These are phyloP conservation scores for Lanzia echinophila DNA, from an alignment of 2,329 filamentous ascomycete genomes.

Conservation along the genomic window DNA sequence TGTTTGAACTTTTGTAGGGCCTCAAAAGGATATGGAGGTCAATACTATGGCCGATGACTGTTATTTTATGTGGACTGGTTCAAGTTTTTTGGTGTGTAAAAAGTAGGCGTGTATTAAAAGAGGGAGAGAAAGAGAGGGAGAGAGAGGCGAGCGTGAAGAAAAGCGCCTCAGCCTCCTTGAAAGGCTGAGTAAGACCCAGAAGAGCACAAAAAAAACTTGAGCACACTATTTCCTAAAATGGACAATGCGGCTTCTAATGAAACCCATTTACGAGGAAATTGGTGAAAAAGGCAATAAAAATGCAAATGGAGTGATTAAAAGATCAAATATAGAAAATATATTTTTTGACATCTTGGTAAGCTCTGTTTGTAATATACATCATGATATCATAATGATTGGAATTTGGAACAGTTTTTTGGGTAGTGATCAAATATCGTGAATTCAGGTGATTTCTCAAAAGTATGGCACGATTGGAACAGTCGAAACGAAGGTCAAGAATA, in stretches of 20 bases:
- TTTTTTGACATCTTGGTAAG: background rate
- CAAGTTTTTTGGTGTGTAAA: background rate
- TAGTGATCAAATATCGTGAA: background rate
- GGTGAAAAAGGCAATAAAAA: background rate
- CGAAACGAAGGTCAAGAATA: background rate
- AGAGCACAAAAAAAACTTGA: background rate
- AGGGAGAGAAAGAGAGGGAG: background rate
- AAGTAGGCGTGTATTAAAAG: background rate
- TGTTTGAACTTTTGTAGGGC: background rate
- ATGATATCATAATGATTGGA: conserved; percentile 3
- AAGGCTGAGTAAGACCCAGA: conserved; percentile 8
- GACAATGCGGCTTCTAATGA: conserved; percentile 2
- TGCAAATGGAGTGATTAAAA: background rate
- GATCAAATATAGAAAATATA: background rate
- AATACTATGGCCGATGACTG: conserved; percentile 7
- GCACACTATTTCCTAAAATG: background rate
- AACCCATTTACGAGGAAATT: background rate
- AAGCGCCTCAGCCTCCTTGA: conserved; percentile 7
- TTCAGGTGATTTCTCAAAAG: background rate
- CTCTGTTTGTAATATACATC: background rate
- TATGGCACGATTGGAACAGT: background rate
- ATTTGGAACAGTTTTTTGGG: background rate
- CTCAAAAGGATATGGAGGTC: background rate
- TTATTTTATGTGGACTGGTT: background rate
- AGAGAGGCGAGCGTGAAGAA: background rate